Percentiles rank a stretch among this genome's conserved stretches.
Conservation (phyloP, 2,329 filamentous ascomycete genomes). For the Claviceps monticola region DNA sequence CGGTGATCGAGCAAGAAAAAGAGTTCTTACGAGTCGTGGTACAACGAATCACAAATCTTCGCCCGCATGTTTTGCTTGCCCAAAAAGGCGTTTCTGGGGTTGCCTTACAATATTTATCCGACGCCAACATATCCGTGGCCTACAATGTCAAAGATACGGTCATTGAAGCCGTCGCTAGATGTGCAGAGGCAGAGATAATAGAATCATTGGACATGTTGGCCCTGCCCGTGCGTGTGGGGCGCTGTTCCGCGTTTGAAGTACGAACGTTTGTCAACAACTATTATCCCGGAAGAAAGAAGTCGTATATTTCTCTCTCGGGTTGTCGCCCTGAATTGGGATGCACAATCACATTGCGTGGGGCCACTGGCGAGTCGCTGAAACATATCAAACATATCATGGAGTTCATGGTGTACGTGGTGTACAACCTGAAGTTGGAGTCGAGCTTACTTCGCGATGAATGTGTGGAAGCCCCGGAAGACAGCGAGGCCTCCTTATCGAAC, state of each 20-base stretch:
- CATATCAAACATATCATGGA: constrained; percentile 89
- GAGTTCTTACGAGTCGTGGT: constrained; percentile 89
- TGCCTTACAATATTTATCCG: constrained; percentile 74
- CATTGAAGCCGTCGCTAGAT: constrained; percentile 85
- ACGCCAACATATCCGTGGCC: constrained; percentile 81
- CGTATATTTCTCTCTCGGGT: constrained; percentile 88
- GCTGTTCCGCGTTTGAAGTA: constrained; percentile 80
- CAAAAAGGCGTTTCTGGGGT: constrained; percentile 87
- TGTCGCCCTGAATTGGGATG: constrained; percentile 84
- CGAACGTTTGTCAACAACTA: constrained; percentile 83
- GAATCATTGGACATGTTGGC: constrained; percentile 91
- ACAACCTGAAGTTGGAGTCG: constrained; percentile 91
- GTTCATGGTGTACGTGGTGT: constrained; percentile 98
- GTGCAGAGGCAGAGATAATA: constrained; percentile 82
- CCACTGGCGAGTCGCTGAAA: constrained; percentile 53
- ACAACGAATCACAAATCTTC: constrained; percentile 73
- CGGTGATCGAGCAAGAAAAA: constrained; percentile 90
- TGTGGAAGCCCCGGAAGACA: constrained; percentile 60
- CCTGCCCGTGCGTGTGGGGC: constrained; percentile 55
- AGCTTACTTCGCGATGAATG: constrained; percentile 89
- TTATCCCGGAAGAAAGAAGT: constrained; percentile 67
- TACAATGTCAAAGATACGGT: constrained; percentile 97
- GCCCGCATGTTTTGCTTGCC: constrained; percentile 77
- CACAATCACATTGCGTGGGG: constrained; percentile 82
- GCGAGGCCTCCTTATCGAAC: constrained; percentile 28